These are phyloP conservation scores for Eudorina sp. DNA, from an alignment of 139 green algal genomes.

Conservation along the genomic window DNA sequence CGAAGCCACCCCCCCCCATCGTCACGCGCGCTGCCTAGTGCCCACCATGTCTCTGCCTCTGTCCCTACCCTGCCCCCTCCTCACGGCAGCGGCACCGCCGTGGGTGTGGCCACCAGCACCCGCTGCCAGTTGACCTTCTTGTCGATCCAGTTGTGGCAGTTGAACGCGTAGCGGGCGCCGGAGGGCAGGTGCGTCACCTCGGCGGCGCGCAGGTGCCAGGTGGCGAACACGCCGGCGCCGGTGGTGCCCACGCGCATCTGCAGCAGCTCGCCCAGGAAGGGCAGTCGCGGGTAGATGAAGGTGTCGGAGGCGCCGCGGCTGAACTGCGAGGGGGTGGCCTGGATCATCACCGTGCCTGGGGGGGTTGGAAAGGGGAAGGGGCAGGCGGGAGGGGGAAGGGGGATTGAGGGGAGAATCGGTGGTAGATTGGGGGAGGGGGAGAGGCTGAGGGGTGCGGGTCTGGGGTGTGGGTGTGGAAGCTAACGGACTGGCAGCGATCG, in stretches of 20 bases:
- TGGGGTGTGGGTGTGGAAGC: background rate
- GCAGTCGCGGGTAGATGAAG: constrained; percentile 75
- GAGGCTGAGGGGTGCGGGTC: background rate
- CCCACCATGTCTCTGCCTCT: background rate
- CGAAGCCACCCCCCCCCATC: too few species aligned
- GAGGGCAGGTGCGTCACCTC: constrained; percentile 73
- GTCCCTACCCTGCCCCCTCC: background rate
- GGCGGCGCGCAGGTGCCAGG: constrained; percentile 74
- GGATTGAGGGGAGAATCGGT: background rate
- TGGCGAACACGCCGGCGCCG: constrained; percentile 69
- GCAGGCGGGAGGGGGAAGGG: background rate
- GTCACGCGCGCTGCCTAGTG: background rate
- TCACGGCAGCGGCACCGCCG: background rate
- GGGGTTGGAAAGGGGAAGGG: background rate
- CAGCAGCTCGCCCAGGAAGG: constrained; percentile 67
- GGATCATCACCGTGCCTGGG: constrained; percentile 59
- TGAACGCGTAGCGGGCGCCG: constrained; percentile 67
- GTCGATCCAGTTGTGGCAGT: constrained; percentile 75
- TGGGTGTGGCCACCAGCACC: constrained; percentile 49
- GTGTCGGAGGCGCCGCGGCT: constrained; percentile 57
- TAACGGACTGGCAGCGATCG: background rate
- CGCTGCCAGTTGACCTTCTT: constrained; percentile 65
- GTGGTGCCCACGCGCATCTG: constrained; percentile 72
- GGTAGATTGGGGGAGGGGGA: background rate
- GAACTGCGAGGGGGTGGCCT: constrained; percentile 58